Conservation (phyloP, 148 eudicot genomes). For the Rhododendron simsii region DNA sequence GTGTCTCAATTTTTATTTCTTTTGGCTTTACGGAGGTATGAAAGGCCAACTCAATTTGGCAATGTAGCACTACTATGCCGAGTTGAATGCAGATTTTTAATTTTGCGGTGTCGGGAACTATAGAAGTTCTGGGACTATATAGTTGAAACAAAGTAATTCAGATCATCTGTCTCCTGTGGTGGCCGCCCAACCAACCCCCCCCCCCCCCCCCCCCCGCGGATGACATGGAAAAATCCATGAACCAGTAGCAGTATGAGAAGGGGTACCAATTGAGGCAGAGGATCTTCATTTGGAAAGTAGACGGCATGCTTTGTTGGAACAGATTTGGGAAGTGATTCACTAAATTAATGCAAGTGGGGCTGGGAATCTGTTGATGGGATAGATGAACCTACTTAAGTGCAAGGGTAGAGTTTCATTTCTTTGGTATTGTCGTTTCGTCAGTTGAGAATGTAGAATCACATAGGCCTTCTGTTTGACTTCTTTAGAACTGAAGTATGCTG, state of each 20-base stretch:
- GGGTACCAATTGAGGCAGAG: neutral
- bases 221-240: neutral
- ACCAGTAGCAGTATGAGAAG: neutral
- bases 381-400: neutral
- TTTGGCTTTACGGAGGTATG: too few relatives aligned
- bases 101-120: neutral
- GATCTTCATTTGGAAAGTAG: neutral
- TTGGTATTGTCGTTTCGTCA: neutral
- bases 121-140: neutral
- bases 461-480: neutral
- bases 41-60: neutral
- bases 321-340: neutral
- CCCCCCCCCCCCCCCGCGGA: neutral
- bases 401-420: neutral
- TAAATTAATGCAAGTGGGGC: neutral
- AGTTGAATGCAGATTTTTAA: neutral
- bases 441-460: neutral
- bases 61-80: neutral
- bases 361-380: neutral
- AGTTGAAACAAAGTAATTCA: neutral
- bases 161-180: neutral
- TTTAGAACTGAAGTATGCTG: neutral
- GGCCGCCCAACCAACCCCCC: neutral
- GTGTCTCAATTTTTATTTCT: too few relatives aligned
- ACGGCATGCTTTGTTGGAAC: neutral